Evolutionary conservation across 257 asterid genomes (phyloP), one percentile per base, ranked within the genome.

Genomic region (Solanum gandarillasii): DNA sequence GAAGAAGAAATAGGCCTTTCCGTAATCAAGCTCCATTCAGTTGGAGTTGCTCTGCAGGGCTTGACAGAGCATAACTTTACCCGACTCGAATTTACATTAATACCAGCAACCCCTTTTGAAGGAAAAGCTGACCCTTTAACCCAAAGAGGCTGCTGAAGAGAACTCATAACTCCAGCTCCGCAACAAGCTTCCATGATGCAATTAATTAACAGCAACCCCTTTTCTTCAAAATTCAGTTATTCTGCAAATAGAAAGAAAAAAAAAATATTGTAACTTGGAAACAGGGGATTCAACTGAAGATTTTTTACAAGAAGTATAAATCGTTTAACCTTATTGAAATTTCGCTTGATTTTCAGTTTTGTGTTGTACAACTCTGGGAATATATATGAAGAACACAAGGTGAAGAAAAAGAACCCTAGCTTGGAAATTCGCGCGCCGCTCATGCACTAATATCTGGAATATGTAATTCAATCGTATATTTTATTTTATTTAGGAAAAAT

Each of bases 1-100:
- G 88, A 90, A 23, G 95, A 95, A 83, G 95, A 89, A 8, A 88
- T 91, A 38, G 94, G 92, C 88, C 87, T 94, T 89, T 95, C 97
- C 0, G 98, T 90, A 86, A 89, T 91, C 88, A 95, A 87, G 88
- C 91, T 92, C 84, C 93, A 96, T 88, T 94, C 94, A 82, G 93
- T 88, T 60, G 83, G 94, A 87, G 99, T 91, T 3, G 93, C 87
- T 88, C 90, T 88, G 67, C 95, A 87, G 43, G 93, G 92, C 88
- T 88, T 93, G 23, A 92, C 31, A 13, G 92, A 93, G 86, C 87
- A 83, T 31, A 92, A 32, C 86, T 88, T 91, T 23, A 92, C 92
- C 73, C 92, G 90, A 87, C 68, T 89, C 9, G 86, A 90, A 89
- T 35, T 88, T 60, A 83, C 55, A 31, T 93, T 92, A 71, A 36